Evolutionary conservation across 352 stramenopile species (phyloP).

Genomic region (Phytophthora sp.): DNA sequence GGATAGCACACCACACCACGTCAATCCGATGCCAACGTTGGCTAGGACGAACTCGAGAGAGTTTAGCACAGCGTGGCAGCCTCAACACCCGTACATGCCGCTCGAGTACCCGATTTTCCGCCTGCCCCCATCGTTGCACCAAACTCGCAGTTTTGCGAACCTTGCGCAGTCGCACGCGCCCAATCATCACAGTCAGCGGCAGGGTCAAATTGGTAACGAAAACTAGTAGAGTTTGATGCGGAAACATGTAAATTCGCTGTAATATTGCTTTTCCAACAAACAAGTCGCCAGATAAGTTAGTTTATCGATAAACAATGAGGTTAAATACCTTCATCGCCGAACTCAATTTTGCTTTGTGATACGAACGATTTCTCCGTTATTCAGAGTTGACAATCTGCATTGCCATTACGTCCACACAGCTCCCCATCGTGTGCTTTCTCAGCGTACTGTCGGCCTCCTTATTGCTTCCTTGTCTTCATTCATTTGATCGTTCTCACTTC

Average conservation of each 20-base stretch:
- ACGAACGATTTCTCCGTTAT: too few species aligned
- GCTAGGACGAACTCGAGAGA: conserved; percentile 55
- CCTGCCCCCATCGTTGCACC: conserved; percentile 44
- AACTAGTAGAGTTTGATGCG: conserved; percentile 8
- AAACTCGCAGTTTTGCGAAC: conserved; percentile 48
- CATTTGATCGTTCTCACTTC: too few species aligned
- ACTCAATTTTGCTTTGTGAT: too few species aligned
- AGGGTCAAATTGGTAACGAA: conserved; percentile 8
- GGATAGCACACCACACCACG: conserved; percentile 25
- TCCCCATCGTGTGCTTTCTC: too few species aligned
- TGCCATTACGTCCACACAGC: too few species aligned
- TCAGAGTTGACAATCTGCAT: too few species aligned
- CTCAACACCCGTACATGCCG: conserved; percentile 40
- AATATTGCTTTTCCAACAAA: too few species aligned
- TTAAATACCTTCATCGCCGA: too few species aligned
- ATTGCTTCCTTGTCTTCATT: too few species aligned
- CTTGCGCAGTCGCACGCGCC: conserved; percentile 27
- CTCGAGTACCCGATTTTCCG: conserved; percentile 76
- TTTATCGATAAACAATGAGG: too few species aligned
- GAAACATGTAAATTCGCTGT: conserved; percentile 3
- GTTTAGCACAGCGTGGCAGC: conserved; percentile 47
- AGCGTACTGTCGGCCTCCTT: too few species aligned
- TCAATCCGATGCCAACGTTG: conserved; percentile 31
- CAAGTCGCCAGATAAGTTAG: too few species aligned
- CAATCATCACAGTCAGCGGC: conserved; percentile 17